These are phyloP conservation scores for Fraxinus ornus DNA, from an alignment of 305 asterid genomes.

Conservation along the genomic window DNA sequence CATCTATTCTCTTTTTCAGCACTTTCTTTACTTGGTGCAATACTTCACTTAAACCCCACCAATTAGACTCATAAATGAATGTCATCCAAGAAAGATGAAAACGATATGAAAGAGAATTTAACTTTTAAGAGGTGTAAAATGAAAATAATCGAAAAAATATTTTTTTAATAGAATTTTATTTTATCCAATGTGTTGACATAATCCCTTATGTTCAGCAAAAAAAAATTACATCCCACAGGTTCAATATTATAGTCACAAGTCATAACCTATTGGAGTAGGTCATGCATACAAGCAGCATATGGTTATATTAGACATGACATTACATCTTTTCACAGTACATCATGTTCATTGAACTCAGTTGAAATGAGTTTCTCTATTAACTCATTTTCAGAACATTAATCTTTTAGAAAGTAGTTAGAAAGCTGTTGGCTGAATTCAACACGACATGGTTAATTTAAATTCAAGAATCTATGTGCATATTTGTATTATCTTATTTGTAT, in stretches of 20 bases:
- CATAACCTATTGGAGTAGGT: not conserved
- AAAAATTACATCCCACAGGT: not conserved
- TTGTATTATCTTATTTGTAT: not conserved
- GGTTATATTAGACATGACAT: not conserved
- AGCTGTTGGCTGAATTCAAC: conserved; percentile 5
- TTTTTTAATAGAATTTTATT: not conserved
- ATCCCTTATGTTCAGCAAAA: not conserved
- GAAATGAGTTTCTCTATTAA: not conserved
- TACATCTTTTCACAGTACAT: not conserved
- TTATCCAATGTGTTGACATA: not conserved
- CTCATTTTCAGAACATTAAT: not conserved
- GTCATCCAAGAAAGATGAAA: not conserved
- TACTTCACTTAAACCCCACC: not conserved
- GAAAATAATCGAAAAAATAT: not conserved
- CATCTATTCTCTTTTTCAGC: not conserved
- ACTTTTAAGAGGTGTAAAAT: not conserved
- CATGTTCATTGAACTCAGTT: not conserved
- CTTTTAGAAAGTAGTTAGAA: not conserved
- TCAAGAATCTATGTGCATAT: not conserved
- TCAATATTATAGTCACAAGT: not conserved
- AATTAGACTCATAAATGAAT: not conserved
- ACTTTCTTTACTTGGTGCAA: not conserved
- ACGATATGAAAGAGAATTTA: not conserved
- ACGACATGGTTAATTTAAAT: not conserved
- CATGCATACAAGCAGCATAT: not conserved